A percentile compares a stretch with the other conserved stretches of the same genome.
phyloP scores from a whole-genome alignment of 139 green algal species.

The Bryopsis sp. region DNA sequence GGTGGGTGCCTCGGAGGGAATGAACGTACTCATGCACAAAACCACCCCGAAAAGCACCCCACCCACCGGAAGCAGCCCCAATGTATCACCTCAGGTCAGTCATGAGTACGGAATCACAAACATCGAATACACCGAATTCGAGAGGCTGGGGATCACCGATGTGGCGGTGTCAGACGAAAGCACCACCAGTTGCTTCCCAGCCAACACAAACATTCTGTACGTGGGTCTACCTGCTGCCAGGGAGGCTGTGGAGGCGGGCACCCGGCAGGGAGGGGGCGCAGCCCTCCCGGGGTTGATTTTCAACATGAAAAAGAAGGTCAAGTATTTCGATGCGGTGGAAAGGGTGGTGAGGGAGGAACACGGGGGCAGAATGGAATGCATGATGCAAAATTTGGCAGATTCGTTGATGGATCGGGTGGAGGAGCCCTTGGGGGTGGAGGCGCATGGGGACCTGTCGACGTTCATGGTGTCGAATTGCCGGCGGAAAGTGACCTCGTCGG shows the following conservation, averaged over 20 bases:
- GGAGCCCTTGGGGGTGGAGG: constrained; percentile 20
- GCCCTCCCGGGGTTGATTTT: constrained; percentile 81
- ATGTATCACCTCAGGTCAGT: background rate
- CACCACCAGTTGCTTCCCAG: constrained; percentile 62
- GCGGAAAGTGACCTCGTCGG: constrained; percentile 72
- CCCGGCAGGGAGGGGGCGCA: constrained; percentile 14
- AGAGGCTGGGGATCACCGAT: constrained; percentile 77
- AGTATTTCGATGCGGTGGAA: constrained; percentile 33
- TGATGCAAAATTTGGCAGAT: constrained; percentile 93
- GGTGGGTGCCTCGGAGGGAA: constrained; percentile 86
- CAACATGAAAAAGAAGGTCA: constrained; percentile 87
- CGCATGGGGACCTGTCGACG: constrained; percentile 55
- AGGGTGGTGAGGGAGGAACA: constrained; percentile 28
- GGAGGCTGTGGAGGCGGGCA: constrained; percentile 34
- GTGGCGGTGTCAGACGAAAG: constrained; percentile 30
- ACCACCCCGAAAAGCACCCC: background rate
- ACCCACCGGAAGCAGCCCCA: background rate
- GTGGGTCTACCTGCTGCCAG: constrained; percentile 43
- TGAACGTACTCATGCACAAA: constrained; percentile 79
- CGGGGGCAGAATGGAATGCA: constrained; percentile 92
- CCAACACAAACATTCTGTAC: constrained; percentile 98
- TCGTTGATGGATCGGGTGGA: constrained; percentile 45
- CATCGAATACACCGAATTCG: constrained; percentile 98
- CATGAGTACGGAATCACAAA: constrained; percentile 84
- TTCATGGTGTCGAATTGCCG: constrained; percentile 90